Conservation (phyloP, 139 green algal species). For the Coccomyxa sp. region DNA sequence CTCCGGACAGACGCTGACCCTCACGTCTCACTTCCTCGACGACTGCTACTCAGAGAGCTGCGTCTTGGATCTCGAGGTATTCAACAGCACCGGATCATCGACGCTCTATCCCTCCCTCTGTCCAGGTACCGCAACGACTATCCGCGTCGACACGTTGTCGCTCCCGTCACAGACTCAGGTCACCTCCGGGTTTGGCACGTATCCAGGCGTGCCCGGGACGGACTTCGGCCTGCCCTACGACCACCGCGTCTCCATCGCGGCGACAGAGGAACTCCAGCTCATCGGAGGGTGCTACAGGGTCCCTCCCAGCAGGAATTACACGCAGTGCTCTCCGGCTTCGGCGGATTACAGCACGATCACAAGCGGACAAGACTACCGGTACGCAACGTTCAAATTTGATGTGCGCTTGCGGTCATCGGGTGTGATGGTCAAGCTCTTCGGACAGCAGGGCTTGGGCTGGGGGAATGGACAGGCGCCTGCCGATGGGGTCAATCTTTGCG, state of each 20-base stretch:
- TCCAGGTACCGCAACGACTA: neutral
- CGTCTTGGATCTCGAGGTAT: neutral
- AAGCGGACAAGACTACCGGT: neutral
- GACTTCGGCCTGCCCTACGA: neutral
- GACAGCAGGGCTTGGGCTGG: neutral
- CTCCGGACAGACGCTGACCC: neutral
- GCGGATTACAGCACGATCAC: neutral
- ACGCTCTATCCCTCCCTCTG: neutral
- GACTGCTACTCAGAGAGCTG: neutral
- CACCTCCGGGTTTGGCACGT: neutral
- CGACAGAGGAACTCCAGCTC: neutral
- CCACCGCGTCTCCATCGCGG: neutral
- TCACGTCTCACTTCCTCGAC: neutral
- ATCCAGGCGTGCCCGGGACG: neutral
- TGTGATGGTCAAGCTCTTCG: neutral
- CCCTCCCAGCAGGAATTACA: neutral
- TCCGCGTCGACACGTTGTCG: neutral
- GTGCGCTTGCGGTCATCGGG: neutral
- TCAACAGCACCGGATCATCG: neutral
- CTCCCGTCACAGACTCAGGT: neutral
- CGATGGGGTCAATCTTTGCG: neutral
- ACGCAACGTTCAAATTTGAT: neutral
- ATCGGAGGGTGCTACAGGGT: neutral
- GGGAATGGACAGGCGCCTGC: neutral
- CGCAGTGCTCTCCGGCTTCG: neutral